phyloP scores from a whole-genome alignment of 768 basidiomycete genomes.

The Cytidiella melzeri region DNA sequence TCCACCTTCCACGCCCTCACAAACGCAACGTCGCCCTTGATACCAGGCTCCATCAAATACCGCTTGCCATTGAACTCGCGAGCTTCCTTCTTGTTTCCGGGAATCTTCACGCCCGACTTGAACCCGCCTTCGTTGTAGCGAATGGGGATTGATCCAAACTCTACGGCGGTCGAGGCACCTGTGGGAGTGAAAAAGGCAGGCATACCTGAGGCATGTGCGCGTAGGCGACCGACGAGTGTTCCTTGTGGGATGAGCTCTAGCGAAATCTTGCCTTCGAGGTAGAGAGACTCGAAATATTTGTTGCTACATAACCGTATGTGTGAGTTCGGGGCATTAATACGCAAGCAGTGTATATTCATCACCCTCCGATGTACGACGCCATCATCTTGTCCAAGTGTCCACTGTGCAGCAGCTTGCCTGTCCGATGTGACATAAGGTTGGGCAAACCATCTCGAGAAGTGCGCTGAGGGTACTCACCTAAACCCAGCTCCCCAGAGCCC shows the following conservation, averaged over 20 bases:
- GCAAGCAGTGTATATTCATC: too few relatives aligned
- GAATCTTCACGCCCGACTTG: constrained; percentile 59
- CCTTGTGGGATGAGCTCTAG: constrained; percentile 91
- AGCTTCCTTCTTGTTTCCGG: constrained; percentile 71
- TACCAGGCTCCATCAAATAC: constrained; percentile 77
- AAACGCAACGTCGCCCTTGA: constrained; percentile 79
- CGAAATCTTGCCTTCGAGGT: constrained; percentile 74
- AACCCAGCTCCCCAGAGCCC: constrained; percentile 61
- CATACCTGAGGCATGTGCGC: constrained; percentile 86
- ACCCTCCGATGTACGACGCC: constrained; percentile 88
- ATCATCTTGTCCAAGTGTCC: constrained; percentile 80
- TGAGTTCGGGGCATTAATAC: too few relatives aligned
- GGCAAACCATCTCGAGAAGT: background rate
- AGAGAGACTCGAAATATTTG: constrained; percentile 79
- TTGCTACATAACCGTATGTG: constrained; percentile 51
- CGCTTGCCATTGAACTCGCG: constrained; percentile 72
- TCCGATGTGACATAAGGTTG: background rate
- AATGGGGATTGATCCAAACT: constrained; percentile 72
- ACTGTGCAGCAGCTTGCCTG: constrained; percentile 69
- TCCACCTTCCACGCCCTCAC: constrained; percentile 91
- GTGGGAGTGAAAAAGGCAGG: constrained; percentile 94
- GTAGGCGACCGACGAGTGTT: constrained; percentile 81
- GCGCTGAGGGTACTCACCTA: constrained; percentile 40
- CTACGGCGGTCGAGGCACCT: constrained; percentile 79
- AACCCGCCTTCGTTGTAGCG: constrained; percentile 76